phyloP scores from a whole-genome alignment of 257 asterid genomes.

The Solanum pennellii region DNA sequence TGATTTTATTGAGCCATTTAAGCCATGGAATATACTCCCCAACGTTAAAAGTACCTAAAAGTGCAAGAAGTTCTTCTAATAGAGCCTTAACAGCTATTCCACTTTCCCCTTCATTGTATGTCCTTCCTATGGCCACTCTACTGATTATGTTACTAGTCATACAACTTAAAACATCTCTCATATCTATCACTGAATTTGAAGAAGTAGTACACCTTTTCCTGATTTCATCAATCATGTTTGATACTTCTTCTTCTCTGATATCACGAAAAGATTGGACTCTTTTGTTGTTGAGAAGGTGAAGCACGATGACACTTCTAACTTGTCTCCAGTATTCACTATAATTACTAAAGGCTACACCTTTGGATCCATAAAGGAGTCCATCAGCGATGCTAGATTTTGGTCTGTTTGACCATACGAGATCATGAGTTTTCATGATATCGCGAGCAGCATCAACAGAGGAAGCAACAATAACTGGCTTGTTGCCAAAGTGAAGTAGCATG shows the following conservation, averaged over 20 bases:
- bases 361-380: background rate
- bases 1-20: conserved; percentile 16
- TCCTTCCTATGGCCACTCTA: conserved; percentile 31
- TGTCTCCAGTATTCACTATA: conserved; percentile 11
- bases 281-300: conserved; percentile 3
- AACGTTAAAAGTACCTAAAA: conserved; percentile 9
- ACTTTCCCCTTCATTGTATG: conserved; percentile 9
- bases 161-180: conserved; percentile 8
- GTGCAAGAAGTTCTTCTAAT: background rate
- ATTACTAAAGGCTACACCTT: background rate
- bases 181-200: conserved; percentile 4
- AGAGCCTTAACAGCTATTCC: conserved; percentile 11
- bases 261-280: background rate
- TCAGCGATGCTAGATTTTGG: background rate
- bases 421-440: conserved; percentile 37
- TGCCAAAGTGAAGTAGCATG: conserved; percentile 34
- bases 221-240: background rate
- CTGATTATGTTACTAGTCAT: conserved; percentile 24
- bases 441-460: conserved; percentile 25
- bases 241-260: conserved; percentile 1
- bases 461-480: conserved; percentile 5
- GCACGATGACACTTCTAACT: background rate
- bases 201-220: background rate
- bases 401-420: conserved; percentile 10
- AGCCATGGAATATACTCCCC: conserved; percentile 38